These are phyloP conservation scores for Rhododendron henanense DNA, from an alignment of 148 eudicot species.

Conservation along the genomic window DNA sequence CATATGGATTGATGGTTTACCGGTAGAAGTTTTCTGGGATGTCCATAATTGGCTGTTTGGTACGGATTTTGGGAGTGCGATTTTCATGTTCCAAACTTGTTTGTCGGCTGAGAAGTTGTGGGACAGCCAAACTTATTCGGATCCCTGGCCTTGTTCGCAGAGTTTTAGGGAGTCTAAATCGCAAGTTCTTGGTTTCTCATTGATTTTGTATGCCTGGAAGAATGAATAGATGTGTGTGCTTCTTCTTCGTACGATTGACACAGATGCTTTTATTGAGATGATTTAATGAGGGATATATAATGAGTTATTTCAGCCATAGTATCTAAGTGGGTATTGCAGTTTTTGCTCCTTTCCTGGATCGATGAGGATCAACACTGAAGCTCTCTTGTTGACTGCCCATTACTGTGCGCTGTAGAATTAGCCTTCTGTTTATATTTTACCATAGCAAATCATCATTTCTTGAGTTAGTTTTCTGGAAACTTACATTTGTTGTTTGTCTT, in stretches of 20 bases:
- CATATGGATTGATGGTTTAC: slow-evolving; percentile 49
- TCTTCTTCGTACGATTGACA: not conserved
- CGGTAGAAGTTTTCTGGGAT: slow-evolving; percentile 69
- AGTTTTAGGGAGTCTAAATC: slow-evolving; percentile 47
- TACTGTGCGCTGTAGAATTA: not conserved
- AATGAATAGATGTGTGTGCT: slow-evolving; percentile 34
- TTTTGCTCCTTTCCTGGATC: not conserved
- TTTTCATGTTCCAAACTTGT: slow-evolving; percentile 56
- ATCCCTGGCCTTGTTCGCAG: slow-evolving; percentile 45
- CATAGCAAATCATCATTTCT: not conserved
- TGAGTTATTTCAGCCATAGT: not conserved
- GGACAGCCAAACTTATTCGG: slow-evolving; percentile 39
- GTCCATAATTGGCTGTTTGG: slow-evolving; percentile 60
- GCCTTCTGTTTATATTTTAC: not conserved
- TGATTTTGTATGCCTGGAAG: slow-evolving; percentile 64
- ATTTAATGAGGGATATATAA: not conserved
- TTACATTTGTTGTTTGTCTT: not conserved
- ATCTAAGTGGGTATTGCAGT: not conserved
- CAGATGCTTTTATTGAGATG: not conserved
- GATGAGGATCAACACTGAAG: not conserved
- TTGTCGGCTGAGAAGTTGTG: slow-evolving; percentile 52
- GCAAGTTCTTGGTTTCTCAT: slow-evolving; percentile 46
- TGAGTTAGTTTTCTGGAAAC: not conserved
- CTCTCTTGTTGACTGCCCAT: not conserved
- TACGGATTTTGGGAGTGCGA: slow-evolving; percentile 48